phyloP scores from a whole-genome alignment of 139 green algal species.

The Gonium pectorale region DNA sequence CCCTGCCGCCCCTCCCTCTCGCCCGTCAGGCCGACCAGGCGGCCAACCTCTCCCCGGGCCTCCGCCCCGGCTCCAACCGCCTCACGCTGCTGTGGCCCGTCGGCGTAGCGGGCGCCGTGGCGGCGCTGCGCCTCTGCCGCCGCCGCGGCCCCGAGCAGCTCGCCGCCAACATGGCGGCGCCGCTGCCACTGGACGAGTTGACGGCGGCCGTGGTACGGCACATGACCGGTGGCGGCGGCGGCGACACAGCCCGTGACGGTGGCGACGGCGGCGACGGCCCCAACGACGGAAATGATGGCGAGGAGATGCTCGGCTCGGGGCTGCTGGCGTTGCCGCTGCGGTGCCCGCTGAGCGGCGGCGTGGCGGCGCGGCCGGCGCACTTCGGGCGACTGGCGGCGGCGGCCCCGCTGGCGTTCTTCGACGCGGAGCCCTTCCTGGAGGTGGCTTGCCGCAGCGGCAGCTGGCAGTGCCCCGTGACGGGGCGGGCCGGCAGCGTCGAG shows the following conservation, averaged over 20 bases:
- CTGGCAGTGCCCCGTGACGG: slow-evolving; percentile 30
- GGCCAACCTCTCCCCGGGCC: not conserved
- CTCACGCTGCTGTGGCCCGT: slow-evolving; percentile 32
- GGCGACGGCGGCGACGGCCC: not conserved
- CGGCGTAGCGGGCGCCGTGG: slow-evolving; percentile 24
- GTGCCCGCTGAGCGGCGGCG: slow-evolving; percentile 34
- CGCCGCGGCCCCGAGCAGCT: not conserved
- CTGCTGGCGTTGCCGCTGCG: slow-evolving; percentile 18
- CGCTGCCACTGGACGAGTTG: slow-evolving; percentile 7
- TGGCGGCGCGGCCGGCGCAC: slow-evolving; percentile 24
- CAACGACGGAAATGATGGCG: no score
- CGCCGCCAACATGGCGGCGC: slow-evolving; percentile 23
- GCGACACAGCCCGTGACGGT: not conserved
- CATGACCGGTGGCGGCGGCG: not conserved
- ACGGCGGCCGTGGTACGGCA: not conserved
- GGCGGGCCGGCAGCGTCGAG: not conserved
- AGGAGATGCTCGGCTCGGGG: not conserved
- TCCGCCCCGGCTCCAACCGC: slow-evolving; percentile 17
- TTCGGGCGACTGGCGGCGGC: not conserved
- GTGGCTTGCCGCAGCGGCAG: not conserved
- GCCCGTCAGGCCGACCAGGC: slow-evolving; percentile 21
- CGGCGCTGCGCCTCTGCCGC: slow-evolving; percentile 22
- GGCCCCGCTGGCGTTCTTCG: slow-evolving; percentile 26
- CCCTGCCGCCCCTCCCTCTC: no score
- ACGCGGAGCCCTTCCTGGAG: slow-evolving; percentile 1